Evolutionary conservation across 164 flowering plant genomes (phyloP), one percentile per base, ranked within the genome.

Genomic region (Brasenia schreberi): DNA sequence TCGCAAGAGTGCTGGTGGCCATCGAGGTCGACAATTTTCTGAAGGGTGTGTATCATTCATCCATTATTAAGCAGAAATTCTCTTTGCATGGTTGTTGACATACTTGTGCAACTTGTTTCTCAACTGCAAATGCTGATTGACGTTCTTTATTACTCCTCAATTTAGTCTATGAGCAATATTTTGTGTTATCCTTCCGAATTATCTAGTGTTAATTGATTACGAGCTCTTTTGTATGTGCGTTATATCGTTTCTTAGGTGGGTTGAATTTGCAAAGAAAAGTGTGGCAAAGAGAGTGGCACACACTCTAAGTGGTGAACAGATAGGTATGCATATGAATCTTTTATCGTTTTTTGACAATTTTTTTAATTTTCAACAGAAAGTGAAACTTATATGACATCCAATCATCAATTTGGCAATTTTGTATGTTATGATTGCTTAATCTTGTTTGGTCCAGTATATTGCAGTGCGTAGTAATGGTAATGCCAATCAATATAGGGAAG

Each of bases 251-350:
- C 42, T 58, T 72, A 89, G 99, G 81, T 95, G 99, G 99, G 96
- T 88, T 73, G 97, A 94, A 71, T 95, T 90, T 71, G 70, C 80
- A 0, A 79, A 84, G 66, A 91, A 84, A 80, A 78, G 78, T 59
- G 83, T 84, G 66, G 97, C 97, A 59, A 92, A 88, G 78, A 81
- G 80, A 67, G 89, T 88, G 59, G 96, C 97, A 59, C 70, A 77
- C 14, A 73, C 82, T 88, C 71, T 95, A 68, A 95, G 92, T 77
- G 96, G 97, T 60, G 87, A 92, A 81, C 89, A 85, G 67, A 84
- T 86, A 68, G 96, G 99, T 91, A 84, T 64, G 71, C n/a, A 18
- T 56, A 52, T 62, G 6, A 12, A 64, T 23, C 9, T 5, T 52
- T 9, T 49, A 5, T 49, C 14, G 4, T 49, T 9, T 49, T 49